Conservation (phyloP, 2,329 filamentous ascomycete genomes). For the Coleophoma crateriformis region DNA sequence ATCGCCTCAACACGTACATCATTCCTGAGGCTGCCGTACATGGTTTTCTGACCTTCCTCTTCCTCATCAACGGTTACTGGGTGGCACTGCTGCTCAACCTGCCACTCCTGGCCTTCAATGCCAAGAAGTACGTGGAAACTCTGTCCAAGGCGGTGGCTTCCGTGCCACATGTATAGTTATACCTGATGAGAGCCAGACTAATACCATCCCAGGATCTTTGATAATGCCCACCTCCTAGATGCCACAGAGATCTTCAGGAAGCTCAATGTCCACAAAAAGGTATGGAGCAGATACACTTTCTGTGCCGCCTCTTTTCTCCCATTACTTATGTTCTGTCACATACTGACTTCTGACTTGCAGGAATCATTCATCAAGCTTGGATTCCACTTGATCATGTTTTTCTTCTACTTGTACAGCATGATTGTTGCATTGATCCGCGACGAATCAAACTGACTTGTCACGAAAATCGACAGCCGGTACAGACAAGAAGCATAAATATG, state of each 20-base stretch:
- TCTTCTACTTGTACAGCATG: slow-evolving; percentile 92
- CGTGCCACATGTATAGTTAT: not conserved
- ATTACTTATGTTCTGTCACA: not conserved
- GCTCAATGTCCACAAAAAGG: slow-evolving; percentile 98
- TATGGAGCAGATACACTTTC: slow-evolving; percentile 29
- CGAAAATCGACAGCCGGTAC: slow-evolving; percentile 17
- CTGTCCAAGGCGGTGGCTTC: not conserved
- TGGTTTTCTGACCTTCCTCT: slow-evolving; percentile 88
- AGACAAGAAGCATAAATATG: slow-evolving; percentile 13
- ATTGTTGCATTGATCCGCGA: slow-evolving; percentile 88
- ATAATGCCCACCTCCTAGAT: slow-evolving; percentile 94
- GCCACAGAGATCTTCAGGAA: slow-evolving; percentile 99
- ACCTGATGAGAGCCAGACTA: not conserved
- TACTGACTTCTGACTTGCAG: slow-evolving; percentile 36
- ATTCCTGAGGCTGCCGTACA: slow-evolving; percentile 97
- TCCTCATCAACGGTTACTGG: slow-evolving; percentile 99
- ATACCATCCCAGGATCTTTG: slow-evolving; percentile 65
- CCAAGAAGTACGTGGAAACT: slow-evolving; percentile 79
- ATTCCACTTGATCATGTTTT: slow-evolving; percentile 99
- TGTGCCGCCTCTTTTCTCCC: not conserved
- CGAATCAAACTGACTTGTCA: slow-evolving; percentile 67
- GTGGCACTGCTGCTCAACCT: slow-evolving; percentile 86
- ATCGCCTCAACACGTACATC: slow-evolving; percentile 99
- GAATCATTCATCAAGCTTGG: slow-evolving; percentile 99
- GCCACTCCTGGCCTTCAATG: slow-evolving; percentile 87